Percentiles rank a stretch among this genome's conserved stretches.
phyloP scores from a whole-genome alignment of 352 stramenopile genomes.

The Pythium phragmitis region DNA sequence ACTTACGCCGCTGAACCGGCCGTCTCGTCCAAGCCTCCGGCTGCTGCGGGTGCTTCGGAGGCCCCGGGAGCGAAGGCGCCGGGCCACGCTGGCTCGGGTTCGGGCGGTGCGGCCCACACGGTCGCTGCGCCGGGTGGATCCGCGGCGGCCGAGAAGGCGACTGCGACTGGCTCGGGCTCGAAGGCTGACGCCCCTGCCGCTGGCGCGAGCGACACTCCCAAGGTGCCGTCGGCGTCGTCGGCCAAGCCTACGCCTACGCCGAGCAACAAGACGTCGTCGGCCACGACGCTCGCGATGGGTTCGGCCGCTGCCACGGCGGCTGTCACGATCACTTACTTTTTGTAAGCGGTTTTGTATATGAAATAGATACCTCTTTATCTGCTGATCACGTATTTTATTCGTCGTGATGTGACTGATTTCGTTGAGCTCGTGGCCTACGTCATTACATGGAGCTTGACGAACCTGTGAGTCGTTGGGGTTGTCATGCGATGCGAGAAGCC shows the following conservation, averaged over 20 bases:
- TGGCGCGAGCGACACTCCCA: neutral
- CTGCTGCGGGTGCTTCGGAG: neutral
- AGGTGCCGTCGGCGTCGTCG: too few species aligned
- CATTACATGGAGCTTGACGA: too few species aligned
- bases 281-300: conserved; percentile 11
- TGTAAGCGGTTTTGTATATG: too few species aligned
- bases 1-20: neutral
- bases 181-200: neutral
- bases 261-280: conserved; percentile 10
- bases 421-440: too few species aligned
- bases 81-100: neutral
- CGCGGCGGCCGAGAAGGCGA: neutral
- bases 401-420: too few species aligned
- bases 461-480: too few species aligned
- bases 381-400: too few species aligned
- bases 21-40: neutral
- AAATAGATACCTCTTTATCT: too few species aligned
- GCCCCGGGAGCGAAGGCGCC: too few species aligned
- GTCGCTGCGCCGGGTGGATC: neutral
- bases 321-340: conserved; percentile 7
- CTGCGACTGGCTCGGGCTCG: conserved; percentile 1
- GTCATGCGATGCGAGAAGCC: too few species aligned
- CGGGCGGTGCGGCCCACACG: neutral
- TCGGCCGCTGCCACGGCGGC: conserved; percentile 11
- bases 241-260: conserved; percentile 8